Conservation (phyloP, 164 flowering plant genomes). For the grape (Vitis vinifera) region ASM3070453v1 NC_081821.1:1170001-1170500, state of each 20-base stretch:
- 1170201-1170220: slow-evolving; percentile 55
- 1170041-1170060: too few species aligned
- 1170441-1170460: slow-evolving; percentile 86
- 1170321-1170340: slow-evolving; percentile 2
- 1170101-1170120: too few species aligned
- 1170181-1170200: slow-evolving; percentile 52
- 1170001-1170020: too few species aligned
- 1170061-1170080: too few species aligned
- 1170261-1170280: slow-evolving; percentile 76
- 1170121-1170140: not conserved
- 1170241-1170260: slow-evolving; percentile 61
- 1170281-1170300: slow-evolving; percentile 78
- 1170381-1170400: not conserved
- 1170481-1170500: slow-evolving; percentile 88
- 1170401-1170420: slow-evolving; percentile 50
- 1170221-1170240: slow-evolving; percentile 73
- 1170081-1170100: too few species aligned
- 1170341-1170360: too few species aligned
- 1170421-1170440: slow-evolving; percentile 86
- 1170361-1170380: not conserved
- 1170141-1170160: slow-evolving; percentile 34
- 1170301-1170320: slow-evolving; percentile 88
- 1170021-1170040: too few species aligned
- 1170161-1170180: slow-evolving; percentile 59
- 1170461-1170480: slow-evolving; percentile 88